Conservation (phyloP, 768 basidiomycete genomes). For the Lepiota brunneoincarnata region DNA sequence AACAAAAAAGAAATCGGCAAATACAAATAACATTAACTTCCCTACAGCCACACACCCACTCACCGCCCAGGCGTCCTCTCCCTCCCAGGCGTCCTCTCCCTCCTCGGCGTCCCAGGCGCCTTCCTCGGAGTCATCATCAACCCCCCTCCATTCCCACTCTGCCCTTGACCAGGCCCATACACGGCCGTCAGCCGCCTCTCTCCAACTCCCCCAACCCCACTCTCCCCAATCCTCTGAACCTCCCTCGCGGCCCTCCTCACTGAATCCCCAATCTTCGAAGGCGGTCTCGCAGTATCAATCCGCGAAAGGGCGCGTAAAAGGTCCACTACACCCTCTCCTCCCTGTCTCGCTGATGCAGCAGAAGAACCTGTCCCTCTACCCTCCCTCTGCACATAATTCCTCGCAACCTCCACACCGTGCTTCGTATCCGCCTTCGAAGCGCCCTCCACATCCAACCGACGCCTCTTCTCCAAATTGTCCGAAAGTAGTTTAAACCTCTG, state of each 20-base stretch:
- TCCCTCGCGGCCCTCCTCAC: slow-evolving; percentile 68
- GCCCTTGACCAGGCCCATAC: slow-evolving; percentile 20
- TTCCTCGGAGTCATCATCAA: too few species aligned
- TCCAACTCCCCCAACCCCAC: slow-evolving; percentile 37
- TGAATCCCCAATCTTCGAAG: slow-evolving; percentile 65
- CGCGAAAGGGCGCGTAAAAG: slow-evolving; percentile 66
- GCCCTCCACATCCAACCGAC: slow-evolving; percentile 14
- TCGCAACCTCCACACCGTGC: slow-evolving; percentile 21
- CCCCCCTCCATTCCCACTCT: too few species aligned
- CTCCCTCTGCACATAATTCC: slow-evolving; percentile 5
- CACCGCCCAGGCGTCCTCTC: too few species aligned
- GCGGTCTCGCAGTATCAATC: slow-evolving; percentile 65
- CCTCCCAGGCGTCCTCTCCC: too few species aligned
- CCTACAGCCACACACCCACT: background rate
- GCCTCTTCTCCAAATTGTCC: slow-evolving; percentile 35
- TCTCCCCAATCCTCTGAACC: slow-evolving; percentile 63
- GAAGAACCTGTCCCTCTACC: slow-evolving; percentile 17
- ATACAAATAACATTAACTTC: slow-evolving; percentile 1
- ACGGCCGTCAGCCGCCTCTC: slow-evolving; percentile 52
- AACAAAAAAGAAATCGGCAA: background rate
- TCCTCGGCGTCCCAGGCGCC: too few species aligned
- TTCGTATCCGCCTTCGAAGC: background rate
- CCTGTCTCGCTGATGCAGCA: too few species aligned
- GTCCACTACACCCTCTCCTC: slow-evolving; percentile 42
- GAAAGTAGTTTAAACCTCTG: slow-evolving; percentile 61